phyloP scores from a whole-genome alignment of 352 stramenopile genomes.

The Phytophthora pseudosyringae region DNA sequence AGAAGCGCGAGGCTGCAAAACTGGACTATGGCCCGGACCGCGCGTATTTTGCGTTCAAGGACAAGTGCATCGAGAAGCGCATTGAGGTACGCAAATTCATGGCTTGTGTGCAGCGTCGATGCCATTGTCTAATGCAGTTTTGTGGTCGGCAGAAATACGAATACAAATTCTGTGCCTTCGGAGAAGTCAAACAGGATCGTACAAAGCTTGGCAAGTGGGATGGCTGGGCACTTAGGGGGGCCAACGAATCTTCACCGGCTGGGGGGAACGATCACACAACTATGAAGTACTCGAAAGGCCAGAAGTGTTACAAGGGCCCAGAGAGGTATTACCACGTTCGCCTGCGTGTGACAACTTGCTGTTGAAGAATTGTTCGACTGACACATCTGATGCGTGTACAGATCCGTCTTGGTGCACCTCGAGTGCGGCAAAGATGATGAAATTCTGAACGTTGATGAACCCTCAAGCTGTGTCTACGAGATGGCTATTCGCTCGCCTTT shows the following conservation, averaged over 20 bases:
- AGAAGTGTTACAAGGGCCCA: constrained; percentile 93
- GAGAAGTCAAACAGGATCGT: constrained; percentile 78
- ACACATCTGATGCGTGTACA: constrained; percentile 12
- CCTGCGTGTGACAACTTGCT: background rate
- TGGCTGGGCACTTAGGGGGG: constrained; percentile 39
- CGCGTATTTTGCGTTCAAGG: constrained; percentile 78
- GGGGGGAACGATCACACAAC: constrained; percentile 47
- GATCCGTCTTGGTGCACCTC: constrained; percentile 74
- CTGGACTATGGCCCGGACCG: constrained; percentile 75
- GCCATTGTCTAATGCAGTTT: constrained; percentile 6
- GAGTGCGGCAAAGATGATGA: constrained; percentile 84
- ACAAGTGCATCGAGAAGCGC: constrained; percentile 78
- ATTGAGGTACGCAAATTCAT: constrained; percentile 60
- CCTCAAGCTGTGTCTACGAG: constrained; percentile 93
- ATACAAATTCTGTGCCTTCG: constrained; percentile 91
- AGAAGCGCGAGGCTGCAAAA: constrained; percentile 44
- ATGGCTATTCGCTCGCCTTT: constrained; percentile 78
- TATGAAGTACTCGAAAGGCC: constrained; percentile 82
- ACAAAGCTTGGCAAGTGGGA: constrained; percentile 85
- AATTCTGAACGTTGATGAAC: constrained; percentile 92
- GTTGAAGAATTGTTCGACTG: constrained; percentile 2
- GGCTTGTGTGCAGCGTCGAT: background rate
- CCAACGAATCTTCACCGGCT: background rate
- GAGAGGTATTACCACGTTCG: constrained; percentile 43
- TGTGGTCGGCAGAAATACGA: constrained; percentile 67